Evolutionary conservation across 2,329 filamentous ascomycete species (phyloP).

Genomic region (Magnaporthiopsis rhizophila): DNA sequence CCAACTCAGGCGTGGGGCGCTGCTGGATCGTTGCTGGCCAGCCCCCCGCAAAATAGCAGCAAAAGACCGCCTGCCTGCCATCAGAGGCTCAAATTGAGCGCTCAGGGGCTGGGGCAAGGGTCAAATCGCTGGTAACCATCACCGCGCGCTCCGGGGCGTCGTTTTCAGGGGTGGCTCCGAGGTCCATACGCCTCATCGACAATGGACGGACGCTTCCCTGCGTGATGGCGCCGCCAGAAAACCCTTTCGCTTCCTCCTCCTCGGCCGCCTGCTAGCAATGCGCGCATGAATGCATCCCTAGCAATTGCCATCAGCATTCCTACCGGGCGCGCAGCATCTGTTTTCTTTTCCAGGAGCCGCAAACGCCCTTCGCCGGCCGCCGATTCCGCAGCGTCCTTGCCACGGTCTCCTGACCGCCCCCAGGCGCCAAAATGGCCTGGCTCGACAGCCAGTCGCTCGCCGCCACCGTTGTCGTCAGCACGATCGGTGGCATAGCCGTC

Average conservation of each 20-base stretch:
- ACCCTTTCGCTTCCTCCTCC: not conserved
- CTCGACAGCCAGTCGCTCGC: not conserved
- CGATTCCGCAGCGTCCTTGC: not conserved
- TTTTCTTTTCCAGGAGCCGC: not conserved
- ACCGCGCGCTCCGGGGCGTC: not conserved
- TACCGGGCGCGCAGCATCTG: too few relatives aligned
- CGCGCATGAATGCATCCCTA: not conserved
- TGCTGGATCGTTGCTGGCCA: not conserved
- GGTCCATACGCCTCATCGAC: not conserved
- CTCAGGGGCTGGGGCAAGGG: not conserved
- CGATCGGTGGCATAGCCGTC: slow-evolving; percentile 41
- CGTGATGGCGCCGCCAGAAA: not conserved
- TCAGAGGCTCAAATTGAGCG: not conserved
- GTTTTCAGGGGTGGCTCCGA: not conserved
- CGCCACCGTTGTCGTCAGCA: slow-evolving; percentile 41
- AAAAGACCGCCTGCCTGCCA: not conserved
- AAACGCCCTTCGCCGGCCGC: too few relatives aligned
- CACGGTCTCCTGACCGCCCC: not conserved
- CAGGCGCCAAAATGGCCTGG: not conserved
- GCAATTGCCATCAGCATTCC: not conserved
- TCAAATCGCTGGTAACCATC: not conserved
- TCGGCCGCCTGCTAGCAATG: not conserved
- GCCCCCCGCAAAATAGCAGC: not conserved
- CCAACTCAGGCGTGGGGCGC: not conserved
- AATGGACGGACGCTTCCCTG: not conserved